Evolutionary conservation across 202 grass and related monocot species (phyloP).

Genomic region (Bolboschoenoplectus hybrid): DNA sequence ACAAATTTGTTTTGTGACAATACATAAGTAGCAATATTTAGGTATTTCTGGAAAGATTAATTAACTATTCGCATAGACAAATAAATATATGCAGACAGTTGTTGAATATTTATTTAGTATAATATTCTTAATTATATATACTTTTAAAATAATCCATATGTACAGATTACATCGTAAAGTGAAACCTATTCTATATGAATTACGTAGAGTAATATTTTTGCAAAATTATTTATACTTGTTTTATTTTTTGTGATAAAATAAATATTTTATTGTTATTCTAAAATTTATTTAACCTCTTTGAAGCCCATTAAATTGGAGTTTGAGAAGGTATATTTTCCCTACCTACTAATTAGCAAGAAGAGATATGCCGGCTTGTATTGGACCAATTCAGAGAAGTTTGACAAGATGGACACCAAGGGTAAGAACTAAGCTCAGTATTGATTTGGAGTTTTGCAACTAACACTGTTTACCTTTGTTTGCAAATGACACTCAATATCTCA

Average conservation of each 20-base stretch:
- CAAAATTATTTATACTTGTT: background rate
- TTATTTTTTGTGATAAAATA: background rate
- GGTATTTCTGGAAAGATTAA: background rate
- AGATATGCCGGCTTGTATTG: slow-evolving; percentile 99
- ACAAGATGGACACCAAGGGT: slow-evolving; percentile 99
- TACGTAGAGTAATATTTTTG: slow-evolving; percentile 28
- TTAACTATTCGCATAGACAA: background rate
- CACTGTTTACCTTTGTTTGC: background rate
- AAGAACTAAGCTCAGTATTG: slow-evolving; percentile 11
- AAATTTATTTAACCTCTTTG: slow-evolving; percentile 35
- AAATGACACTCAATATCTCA: background rate
- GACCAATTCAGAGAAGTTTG: slow-evolving; percentile 96
- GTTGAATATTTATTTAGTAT: background rate
- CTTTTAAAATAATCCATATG: background rate
- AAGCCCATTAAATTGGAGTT: slow-evolving; percentile 98
- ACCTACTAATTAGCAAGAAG: slow-evolving; percentile 98
- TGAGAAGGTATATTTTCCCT: slow-evolving; percentile 98
- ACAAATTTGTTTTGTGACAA: slow-evolving; percentile 16
- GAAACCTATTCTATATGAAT: slow-evolving; percentile 13
- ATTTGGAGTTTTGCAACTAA: background rate
- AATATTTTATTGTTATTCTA: slow-evolving; percentile 8
- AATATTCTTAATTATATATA: background rate
- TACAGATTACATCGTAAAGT: background rate
- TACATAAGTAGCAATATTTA: background rate
- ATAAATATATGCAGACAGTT: slow-evolving; percentile 12